phyloP scores from a whole-genome alignment of 768 basidiomycete genomes.

The Rhodotorula toruloides region DNA sequence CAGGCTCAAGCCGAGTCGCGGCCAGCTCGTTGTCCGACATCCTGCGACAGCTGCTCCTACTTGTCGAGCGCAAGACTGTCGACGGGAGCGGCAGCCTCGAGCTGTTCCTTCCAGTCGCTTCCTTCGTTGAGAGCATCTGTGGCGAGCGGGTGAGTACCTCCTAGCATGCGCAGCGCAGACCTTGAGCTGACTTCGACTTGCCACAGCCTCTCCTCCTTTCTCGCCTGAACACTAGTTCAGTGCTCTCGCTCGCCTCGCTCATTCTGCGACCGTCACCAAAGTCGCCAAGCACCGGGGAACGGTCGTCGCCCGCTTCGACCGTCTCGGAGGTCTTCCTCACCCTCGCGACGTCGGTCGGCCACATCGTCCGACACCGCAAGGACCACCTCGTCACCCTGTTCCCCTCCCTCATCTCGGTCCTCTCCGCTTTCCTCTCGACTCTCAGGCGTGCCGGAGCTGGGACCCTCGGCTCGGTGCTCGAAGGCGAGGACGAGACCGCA shows the following conservation, averaged over 20 bases:
- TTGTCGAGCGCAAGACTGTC: slow-evolving; percentile 6
- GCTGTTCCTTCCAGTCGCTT: slow-evolving; percentile 13
- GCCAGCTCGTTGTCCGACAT: slow-evolving; percentile 20
- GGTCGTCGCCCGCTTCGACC: background rate
- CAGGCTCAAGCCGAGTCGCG: slow-evolving; percentile 30
- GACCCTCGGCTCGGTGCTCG: slow-evolving; percentile 12
- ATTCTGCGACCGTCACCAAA: slow-evolving; percentile 21
- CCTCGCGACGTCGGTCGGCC: slow-evolving; percentile 22
- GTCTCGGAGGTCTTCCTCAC: slow-evolving; percentile 2
- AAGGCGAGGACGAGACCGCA: slow-evolving; percentile 1
- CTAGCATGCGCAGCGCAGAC: too few species aligned
- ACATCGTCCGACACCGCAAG: slow-evolving; percentile 38
- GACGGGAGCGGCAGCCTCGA: background rate
- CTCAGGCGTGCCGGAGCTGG: slow-evolving; percentile 26
- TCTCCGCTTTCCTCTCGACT: slow-evolving; percentile 19
- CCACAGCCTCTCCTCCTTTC: slow-evolving; percentile 33
- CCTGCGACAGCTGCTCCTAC: slow-evolving; percentile 22
- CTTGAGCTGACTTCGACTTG: background rate
- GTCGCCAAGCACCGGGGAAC: background rate
- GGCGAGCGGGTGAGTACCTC: slow-evolving; percentile 18
- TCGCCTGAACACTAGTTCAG: slow-evolving; percentile 31
- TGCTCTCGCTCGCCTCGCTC: slow-evolving; percentile 20
- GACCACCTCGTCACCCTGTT: slow-evolving; percentile 35
- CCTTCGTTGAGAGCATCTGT: slow-evolving; percentile 29
- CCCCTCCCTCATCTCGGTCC: slow-evolving; percentile 29